Evolutionary conservation across 768 basidiomycete genomes (phyloP).

Genomic region (Lentinula lateritia): DNA sequence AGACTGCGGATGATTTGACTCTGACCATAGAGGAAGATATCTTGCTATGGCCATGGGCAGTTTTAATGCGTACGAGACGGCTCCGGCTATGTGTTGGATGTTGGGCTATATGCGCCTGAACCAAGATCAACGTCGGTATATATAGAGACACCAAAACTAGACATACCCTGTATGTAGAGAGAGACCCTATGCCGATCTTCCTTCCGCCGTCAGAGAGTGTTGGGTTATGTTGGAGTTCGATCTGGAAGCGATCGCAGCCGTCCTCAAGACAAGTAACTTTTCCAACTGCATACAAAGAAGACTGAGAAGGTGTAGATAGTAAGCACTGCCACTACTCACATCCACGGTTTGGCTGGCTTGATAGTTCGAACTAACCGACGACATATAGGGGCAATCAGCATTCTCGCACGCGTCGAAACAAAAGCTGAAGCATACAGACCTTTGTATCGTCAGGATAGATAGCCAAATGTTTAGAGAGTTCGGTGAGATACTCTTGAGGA

Average conservation of each 20-base stretch:
- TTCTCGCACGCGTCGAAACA: neutral
- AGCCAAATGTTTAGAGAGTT: neutral
- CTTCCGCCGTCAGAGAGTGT: neutral
- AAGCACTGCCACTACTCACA: neutral
- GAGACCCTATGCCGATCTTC: neutral
- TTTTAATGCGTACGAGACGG: neutral
- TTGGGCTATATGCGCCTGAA: constrained; percentile 1
- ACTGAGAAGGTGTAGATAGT: neutral
- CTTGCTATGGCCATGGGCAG: neutral
- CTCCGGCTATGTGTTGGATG: neutral
- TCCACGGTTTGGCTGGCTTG: neutral
- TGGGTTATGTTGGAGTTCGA: neutral
- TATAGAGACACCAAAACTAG: neutral
- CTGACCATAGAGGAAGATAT: neutral
- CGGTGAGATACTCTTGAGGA: neutral
- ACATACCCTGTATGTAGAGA: constrained; percentile 1
- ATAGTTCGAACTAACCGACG: neutral
- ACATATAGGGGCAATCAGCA: neutral
- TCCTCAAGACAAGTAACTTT: constrained; percentile 1
- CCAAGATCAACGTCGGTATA: neutral
- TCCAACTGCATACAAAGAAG: neutral
- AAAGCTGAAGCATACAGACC: neutral
- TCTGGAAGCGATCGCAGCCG: neutral
- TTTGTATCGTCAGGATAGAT: constrained; percentile 1
- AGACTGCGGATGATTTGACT: neutral